A percentile compares a stretch with the other conserved stretches of the same genome.
Evolutionary conservation across 2,329 filamentous ascomycete genomes (phyloP).

Genomic region (Monilinia fructicola): DNA sequence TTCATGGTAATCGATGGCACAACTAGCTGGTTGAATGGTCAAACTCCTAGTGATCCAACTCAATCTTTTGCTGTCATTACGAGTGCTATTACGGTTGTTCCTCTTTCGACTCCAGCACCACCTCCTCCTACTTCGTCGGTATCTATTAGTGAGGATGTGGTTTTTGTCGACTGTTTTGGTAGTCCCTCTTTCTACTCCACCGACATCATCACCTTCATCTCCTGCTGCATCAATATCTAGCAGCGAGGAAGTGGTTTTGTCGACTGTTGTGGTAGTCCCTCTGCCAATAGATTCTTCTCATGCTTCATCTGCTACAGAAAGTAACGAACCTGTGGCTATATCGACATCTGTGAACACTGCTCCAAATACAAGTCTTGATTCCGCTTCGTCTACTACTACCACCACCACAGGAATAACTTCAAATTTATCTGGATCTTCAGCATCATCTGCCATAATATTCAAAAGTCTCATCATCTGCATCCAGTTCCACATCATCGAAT

Average conservation of each 20-base stretch:
- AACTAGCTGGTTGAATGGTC: constrained; percentile 34
- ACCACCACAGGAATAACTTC: no score
- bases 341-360: neutral
- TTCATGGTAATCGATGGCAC: constrained; percentile 30
- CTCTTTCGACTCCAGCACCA: constrained; percentile 17
- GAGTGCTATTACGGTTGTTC: constrained; percentile 33
- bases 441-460: no score
- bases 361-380: constrained; percentile 24
- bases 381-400: constrained; percentile 25
- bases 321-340: neutral
- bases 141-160: neutral
- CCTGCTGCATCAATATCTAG: neutral
- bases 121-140: neutral
- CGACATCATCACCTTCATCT: neutral
- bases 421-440: neutral
- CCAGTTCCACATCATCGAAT: no score
- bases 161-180: constrained; percentile 29
- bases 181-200: constrained; percentile 26
- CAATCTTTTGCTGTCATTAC: constrained; percentile 29
- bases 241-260: neutral
- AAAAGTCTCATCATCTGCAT: no score
- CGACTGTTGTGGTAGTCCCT: constrained; percentile 31
- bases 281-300: constrained; percentile 1
- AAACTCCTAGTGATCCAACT: constrained; percentile 26
- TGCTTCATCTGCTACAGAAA: neutral